Percentiles rank a stretch among this genome's conserved stretches.
These are phyloP conservation scores for Tetradesmus obliquus DNA, from an alignment of 139 green algal genomes.

Conservation along the genomic window DNA sequence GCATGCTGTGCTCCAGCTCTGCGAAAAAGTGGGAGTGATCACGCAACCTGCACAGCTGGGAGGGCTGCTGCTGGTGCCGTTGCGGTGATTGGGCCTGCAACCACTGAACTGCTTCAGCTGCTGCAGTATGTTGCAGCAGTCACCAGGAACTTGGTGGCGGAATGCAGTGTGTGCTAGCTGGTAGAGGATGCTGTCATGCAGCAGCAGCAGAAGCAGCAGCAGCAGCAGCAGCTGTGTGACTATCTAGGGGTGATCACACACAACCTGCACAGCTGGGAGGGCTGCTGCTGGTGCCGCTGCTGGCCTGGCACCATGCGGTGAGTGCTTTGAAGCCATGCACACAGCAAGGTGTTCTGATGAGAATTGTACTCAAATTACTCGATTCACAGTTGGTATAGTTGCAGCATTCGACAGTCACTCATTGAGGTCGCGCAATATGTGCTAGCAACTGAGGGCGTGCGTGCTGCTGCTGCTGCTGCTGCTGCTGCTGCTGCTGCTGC, in stretches of 20 bases:
- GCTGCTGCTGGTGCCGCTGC: constrained; percentile 66
- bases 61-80: constrained; percentile 66
- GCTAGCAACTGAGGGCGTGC: background rate
- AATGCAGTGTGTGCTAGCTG: background rate
- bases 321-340: too few relatives aligned
- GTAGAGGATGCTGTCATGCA: background rate
- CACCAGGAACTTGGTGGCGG: background rate
- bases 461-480: background rate
- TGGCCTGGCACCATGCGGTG: constrained; percentile 2
- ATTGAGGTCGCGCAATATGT: too few relatives aligned
- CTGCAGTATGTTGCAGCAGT: background rate
- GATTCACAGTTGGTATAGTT: too few relatives aligned
- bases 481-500: constrained; percentile 1
- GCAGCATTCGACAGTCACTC: too few relatives aligned
- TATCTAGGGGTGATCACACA: constrained; percentile 64
- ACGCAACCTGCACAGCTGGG: constrained; percentile 59
- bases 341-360: too few relatives aligned
- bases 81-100: constrained; percentile 31
- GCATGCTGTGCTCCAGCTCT: constrained; percentile 58
- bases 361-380: too few relatives aligned
- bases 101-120: background rate
- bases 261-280: constrained; percentile 52
- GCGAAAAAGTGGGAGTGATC: constrained; percentile 63
- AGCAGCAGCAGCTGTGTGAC: constrained; percentile 62
- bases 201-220: constrained; percentile 58